Evolutionary conservation across 192 early-diverging fungal species (phyloP).

Genomic region (Podochytrium sp.): DNA sequence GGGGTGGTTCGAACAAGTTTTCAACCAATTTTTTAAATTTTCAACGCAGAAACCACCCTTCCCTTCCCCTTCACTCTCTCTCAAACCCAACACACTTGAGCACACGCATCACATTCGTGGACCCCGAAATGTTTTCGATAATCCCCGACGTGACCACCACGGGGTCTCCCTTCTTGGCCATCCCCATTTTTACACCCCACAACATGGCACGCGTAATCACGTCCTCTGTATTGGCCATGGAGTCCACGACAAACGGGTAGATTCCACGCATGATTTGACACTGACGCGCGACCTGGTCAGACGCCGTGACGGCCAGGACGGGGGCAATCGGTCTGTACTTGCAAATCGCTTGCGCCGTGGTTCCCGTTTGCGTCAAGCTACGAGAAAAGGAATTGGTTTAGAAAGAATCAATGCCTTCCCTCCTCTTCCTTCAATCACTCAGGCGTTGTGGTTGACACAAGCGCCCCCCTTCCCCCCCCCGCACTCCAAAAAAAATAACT

Average conservation of each 20-base stretch:
- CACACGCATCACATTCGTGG: slow-evolving; percentile 59
- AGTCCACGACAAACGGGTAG: slow-evolving; percentile 55
- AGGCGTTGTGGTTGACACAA: too few relatives aligned
- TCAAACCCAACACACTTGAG: slow-evolving; percentile 53
- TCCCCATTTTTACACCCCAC: slow-evolving; percentile 62
- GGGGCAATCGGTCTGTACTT: slow-evolving; percentile 94
- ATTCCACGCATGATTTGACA: slow-evolving; percentile 57
- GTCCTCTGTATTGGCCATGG: slow-evolving; percentile 58
- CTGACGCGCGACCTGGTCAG: slow-evolving; percentile 57
- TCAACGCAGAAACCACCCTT: slow-evolving; percentile 75
- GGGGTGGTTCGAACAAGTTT: too few relatives aligned
- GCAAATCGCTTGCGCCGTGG: slow-evolving; percentile 84
- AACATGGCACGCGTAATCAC: slow-evolving; percentile 60
- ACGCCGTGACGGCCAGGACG: slow-evolving; percentile 86
- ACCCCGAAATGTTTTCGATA: slow-evolving; percentile 44
- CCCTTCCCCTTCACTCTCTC: slow-evolving; percentile 44
- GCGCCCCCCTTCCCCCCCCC: too few relatives aligned
- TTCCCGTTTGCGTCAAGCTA: slow-evolving; percentile 83
- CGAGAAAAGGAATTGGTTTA: too few relatives aligned
- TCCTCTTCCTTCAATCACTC: too few relatives aligned
- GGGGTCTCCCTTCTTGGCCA: slow-evolving; percentile 55
- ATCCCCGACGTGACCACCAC: slow-evolving; percentile 57
- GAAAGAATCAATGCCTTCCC: too few relatives aligned
- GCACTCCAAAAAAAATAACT: too few relatives aligned
- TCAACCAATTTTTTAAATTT: too few relatives aligned